These are phyloP conservation scores for Hebeloma cylindrosporum DNA, from an alignment of 768 basidiomycete species.

Conservation along the genomic window DNA sequence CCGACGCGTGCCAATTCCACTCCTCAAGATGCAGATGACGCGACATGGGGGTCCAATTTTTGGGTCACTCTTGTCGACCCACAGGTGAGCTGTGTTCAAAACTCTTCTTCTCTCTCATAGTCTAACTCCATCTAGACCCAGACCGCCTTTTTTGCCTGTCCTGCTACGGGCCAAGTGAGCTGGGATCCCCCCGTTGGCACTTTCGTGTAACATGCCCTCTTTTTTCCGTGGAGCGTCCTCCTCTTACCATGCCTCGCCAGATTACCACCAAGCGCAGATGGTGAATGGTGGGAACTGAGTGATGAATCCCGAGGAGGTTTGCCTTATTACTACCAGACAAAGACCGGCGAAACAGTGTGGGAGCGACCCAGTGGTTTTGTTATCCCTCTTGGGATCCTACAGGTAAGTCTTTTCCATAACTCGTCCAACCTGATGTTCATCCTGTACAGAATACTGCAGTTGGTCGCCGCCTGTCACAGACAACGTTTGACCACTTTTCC, in stretches of 20 bases:
- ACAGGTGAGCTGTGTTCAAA: slow-evolving; percentile 47
- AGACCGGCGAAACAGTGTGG: slow-evolving; percentile 90
- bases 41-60: slow-evolving; percentile 85
- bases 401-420: slow-evolving; percentile 45
- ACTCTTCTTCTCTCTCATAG: slow-evolving; percentile 3
- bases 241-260: slow-evolving; percentile 38
- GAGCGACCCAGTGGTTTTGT: slow-evolving; percentile 87
- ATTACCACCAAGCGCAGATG: slow-evolving; percentile 77
- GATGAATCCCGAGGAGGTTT: slow-evolving; percentile 83
- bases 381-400: slow-evolving; percentile 86
- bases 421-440: slow-evolving; percentile 5
- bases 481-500: slow-evolving; percentile 45
- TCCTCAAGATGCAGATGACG: slow-evolving; percentile 41
- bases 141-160: slow-evolving; percentile 87
- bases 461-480: slow-evolving; percentile 66
- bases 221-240: slow-evolving; percentile 9
- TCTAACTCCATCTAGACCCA: slow-evolving; percentile 39
- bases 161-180: slow-evolving; percentile 86
- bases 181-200: slow-evolving; percentile 92
- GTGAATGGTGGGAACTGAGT: slow-evolving; percentile 95
- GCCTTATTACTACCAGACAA: slow-evolving; percentile 93
- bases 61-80: slow-evolving; percentile 96
- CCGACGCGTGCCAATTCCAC: slow-evolving; percentile 23
- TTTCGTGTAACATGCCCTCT: slow-evolving; percentile 64
- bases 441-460: slow-evolving; percentile 63